These are phyloP conservation scores for Nicotiana knightiana DNA, from an alignment of 257 asterid species.

Conservation along the genomic window DNA sequence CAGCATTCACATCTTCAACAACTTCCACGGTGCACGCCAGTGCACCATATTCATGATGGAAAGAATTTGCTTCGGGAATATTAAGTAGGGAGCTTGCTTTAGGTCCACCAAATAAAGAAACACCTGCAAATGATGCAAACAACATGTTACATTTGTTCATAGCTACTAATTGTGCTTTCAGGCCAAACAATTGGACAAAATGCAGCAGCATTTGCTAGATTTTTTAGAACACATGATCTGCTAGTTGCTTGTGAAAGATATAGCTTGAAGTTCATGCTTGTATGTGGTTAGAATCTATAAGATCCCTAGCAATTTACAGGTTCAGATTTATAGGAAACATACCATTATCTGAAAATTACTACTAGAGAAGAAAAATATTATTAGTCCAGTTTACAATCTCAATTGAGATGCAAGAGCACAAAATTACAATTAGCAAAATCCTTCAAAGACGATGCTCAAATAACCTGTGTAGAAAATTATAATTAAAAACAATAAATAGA, in stretches of 20 bases:
- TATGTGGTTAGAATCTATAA: not conserved
- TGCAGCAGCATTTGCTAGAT: not conserved
- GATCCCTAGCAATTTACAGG: not conserved
- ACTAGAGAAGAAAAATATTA: not conserved
- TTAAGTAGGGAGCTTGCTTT: slow-evolving; percentile 59
- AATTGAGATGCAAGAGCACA: not conserved
- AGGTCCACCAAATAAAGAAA: slow-evolving; percentile 77
- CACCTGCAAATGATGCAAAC: slow-evolving; percentile 48
- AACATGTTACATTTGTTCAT: not conserved
- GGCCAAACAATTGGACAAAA: not conserved
- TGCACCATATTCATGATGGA: slow-evolving; percentile 92
- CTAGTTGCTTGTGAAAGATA: no score
- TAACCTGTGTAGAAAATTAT: not conserved
- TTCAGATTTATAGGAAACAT: not conserved
- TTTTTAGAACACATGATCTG: no score
- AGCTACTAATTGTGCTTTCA: not conserved
- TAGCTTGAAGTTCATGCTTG: no score
- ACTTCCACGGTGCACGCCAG: slow-evolving; percentile 90
- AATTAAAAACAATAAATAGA: not conserved
- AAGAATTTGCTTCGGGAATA: slow-evolving; percentile 66
- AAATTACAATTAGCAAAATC: not conserved
- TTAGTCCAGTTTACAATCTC: not conserved
- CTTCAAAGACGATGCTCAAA: not conserved
- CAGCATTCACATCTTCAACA: slow-evolving; percentile 87
- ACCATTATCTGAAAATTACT: not conserved